Evolutionary conservation across 805 yeast species (phyloP).

Genomic region (Komagataella pastoris): DNA sequence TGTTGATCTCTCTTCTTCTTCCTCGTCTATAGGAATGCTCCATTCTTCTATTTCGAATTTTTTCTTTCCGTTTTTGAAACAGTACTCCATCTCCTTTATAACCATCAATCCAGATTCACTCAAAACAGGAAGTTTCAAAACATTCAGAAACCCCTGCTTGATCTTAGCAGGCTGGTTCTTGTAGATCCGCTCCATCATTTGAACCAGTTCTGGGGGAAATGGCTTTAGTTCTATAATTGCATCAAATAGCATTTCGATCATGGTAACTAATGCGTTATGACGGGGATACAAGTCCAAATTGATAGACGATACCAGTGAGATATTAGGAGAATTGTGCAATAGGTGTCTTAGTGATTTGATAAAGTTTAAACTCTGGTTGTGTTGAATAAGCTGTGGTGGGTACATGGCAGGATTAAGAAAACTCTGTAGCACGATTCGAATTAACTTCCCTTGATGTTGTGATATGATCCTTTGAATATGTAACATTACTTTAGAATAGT

Average conservation of each 20-base stretch:
- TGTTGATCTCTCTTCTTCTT: conserved; percentile 22
- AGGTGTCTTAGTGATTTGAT: conserved; percentile 44
- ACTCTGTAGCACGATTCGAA: conserved; percentile 65
- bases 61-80: conserved; percentile 74
- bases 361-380: conserved; percentile 39
- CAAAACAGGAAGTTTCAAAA: conserved; percentile 57
- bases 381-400: conserved; percentile 30
- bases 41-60: conserved; percentile 83
- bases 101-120: conserved; percentile 76
- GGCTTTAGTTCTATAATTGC: conserved; percentile 68
- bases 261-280: conserved; percentile 27
- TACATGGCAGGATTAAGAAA: conserved; percentile 70
- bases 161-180: conserved; percentile 61
- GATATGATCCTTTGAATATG: conserved; percentile 31
- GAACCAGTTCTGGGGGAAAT: conserved; percentile 60
- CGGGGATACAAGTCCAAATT: conserved; percentile 59
- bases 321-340: conserved; percentile 25
- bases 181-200: conserved; percentile 54
- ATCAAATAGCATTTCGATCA: conserved; percentile 50
- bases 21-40: conserved; percentile 95
- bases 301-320: conserved; percentile 37
- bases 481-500: conserved; percentile 13
- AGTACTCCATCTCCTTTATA: conserved; percentile 59
- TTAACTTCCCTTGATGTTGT: conserved; percentile 29
- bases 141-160: conserved; percentile 77